These are phyloP conservation scores for Trichophyton schoenleinii DNA, from an alignment of 2,329 filamentous ascomycete species.

Conservation along the genomic window DNA sequence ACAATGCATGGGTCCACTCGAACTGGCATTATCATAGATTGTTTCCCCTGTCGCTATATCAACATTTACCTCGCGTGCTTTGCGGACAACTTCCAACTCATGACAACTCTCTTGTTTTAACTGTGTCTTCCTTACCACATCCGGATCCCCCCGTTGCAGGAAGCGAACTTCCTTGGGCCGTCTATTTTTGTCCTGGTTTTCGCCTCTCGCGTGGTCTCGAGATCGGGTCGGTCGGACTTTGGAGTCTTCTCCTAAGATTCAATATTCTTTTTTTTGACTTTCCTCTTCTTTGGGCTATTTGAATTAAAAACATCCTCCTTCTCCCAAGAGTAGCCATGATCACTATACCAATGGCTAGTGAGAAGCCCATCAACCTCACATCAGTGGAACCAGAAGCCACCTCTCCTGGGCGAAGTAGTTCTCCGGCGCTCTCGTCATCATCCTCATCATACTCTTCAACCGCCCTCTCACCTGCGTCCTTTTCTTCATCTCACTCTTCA, in stretches of 20 bases:
- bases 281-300: neutral
- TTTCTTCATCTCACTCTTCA: slow-evolving; percentile 1
- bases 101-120: neutral
- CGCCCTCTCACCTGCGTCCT: neutral
- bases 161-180: neutral
- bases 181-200: slow-evolving; percentile 4
- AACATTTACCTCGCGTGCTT: neutral
- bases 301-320: neutral
- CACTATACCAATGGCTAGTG: slow-evolving; percentile 8
- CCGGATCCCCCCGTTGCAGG: neutral
- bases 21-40: slow-evolving; percentile 2
- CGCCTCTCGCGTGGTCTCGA: slow-evolving; percentile 3
- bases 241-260: neutral
- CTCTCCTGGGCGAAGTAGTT: neutral
- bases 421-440: slow-evolving; percentile 5
- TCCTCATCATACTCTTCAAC: slow-evolving; percentile 4
- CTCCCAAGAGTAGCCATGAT: slow-evolving; percentile 7
- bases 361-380: slow-evolving; percentile 6
- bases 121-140: neutral
- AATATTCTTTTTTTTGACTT: neutral
- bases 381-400: slow-evolving; percentile 6
- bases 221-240: neutral
- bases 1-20: neutral
- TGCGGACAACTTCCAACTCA: neutral
- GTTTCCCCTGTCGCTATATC: neutral